Evolutionary conservation across 805 yeast species (phyloP), one percentile per base, ranked within the genome.

Genomic region (Candida cerambycidarum): DNA sequence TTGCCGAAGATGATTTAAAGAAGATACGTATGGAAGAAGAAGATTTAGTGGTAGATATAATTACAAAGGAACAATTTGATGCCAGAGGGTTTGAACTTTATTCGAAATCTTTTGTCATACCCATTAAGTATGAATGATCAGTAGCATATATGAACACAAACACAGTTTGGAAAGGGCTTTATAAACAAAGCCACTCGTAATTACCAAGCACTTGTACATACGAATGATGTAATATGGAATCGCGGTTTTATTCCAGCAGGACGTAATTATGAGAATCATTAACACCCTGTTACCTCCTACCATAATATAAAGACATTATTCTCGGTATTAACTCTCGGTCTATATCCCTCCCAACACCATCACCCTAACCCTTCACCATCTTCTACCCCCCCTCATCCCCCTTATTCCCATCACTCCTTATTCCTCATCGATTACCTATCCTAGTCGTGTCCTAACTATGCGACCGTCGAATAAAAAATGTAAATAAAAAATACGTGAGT

Each of bases 31-130:
- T 77, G 44, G 81, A 81, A 51, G 89, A 81, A 44, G 89, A 81
- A 45, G 73, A 69, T 43, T 79, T 77, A 11, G 66, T 63, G 42
- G 60, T 89, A 19, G 96, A 89, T 60, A 81, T 89, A 3, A 48
- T 78, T 3, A 78, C 84, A 1, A 69, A 61, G 36, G 96, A 89
- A 50, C 66, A 59, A 33, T 71, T 65, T 16, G 95, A 82, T 67
- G 95, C 83, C 25, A 73, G 93, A 52, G 92, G 93, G 1, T 80
- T 83, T 54, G 78, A 76, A 31, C 60, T 79, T 1, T 55, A 56
- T 34, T 54, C 65, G 16, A 67, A 69, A 12, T 76, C 82, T 3
- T 85, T 84, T 57, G 74, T 82, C 6, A 82, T 89, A 21, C 88
- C 90, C 0, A 61, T 76, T 13, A 19, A 42, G 27, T 42, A 42